Evolutionary conservation across 2,329 filamentous ascomycete genomes (phyloP).

Genomic region (Cadophora malorum): DNA sequence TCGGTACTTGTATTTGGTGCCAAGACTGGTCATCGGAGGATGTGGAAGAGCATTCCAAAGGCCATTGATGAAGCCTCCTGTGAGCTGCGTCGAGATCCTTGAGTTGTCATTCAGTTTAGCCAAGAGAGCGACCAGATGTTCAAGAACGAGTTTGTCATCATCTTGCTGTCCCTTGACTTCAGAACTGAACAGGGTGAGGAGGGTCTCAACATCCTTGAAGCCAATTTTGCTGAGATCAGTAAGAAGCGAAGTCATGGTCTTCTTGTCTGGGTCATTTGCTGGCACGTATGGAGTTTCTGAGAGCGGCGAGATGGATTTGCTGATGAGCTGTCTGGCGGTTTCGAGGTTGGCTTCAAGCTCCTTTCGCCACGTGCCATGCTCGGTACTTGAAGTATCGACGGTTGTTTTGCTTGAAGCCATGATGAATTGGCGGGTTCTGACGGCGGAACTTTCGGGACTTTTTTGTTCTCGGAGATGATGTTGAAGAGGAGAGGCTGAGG

Average conservation of each 20-base stretch:
- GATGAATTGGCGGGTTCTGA: not conserved
- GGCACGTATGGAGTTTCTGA: constrained; percentile 47
- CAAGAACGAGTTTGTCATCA: constrained; percentile 81
- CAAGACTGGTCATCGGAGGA: constrained; percentile 70
- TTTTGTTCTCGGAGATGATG: not conserved
- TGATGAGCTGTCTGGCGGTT: constrained; percentile 49
- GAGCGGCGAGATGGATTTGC: constrained; percentile 50
- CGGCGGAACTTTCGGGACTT: not conserved
- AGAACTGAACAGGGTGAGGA: constrained; percentile 64
- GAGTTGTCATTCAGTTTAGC: constrained; percentile 42
- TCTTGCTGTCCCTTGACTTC: constrained; percentile 71
- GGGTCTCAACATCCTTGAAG: constrained; percentile 59
- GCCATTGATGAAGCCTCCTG: constrained; percentile 70
- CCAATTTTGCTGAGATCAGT: constrained; percentile 54
- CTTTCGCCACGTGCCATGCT: constrained; percentile 36
- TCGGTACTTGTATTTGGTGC: constrained; percentile 68
- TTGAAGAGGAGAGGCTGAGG: not conserved
- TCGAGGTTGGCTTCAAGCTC: constrained; percentile 47
- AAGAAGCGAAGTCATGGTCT: constrained; percentile 46
- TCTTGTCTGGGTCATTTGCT: constrained; percentile 38
- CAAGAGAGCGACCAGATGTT: constrained; percentile 63
- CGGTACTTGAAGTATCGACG: constrained; percentile 34
- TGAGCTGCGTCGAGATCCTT: constrained; percentile 52
- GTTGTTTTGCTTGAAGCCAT: constrained; percentile 11
- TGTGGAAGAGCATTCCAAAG: constrained; percentile 77